phyloP scores from a whole-genome alignment of 1,284 basidiomycete species.

The Boletellus sp. region DNA sequence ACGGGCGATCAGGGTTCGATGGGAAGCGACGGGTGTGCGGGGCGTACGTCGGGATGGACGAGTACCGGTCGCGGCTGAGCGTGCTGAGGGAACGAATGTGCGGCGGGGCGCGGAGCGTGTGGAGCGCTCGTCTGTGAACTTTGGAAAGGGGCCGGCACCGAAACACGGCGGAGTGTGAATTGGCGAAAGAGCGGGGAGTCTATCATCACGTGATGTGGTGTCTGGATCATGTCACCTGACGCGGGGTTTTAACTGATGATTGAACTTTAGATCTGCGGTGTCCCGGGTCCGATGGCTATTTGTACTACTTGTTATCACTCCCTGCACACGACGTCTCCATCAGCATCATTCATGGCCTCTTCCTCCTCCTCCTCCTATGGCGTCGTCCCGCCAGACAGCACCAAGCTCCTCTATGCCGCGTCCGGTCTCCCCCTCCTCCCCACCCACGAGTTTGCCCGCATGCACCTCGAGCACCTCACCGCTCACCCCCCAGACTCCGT shows the following conservation, averaged over 20 bases:
- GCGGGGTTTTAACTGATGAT: conserved; percentile 20
- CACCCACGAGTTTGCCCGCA: conserved; percentile 51
- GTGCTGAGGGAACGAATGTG: conserved; percentile 60
- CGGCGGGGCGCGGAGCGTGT: conserved; percentile 14
- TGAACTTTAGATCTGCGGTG: conserved; percentile 22
- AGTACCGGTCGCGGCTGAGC: conserved; percentile 75
- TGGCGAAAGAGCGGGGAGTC: conserved; percentile 26
- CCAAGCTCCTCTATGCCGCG: conserved; percentile 31
- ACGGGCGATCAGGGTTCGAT: conserved; percentile 86
- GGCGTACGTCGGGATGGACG: conserved; percentile 90
- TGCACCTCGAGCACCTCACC: conserved; percentile 61
- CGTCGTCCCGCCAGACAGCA: conserved; percentile 38
- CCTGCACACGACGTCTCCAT: conserved; percentile 2
- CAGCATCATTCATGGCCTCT: conserved; percentile 10
- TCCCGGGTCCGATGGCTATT: conserved; percentile 20
- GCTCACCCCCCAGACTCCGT: conserved; percentile 71
- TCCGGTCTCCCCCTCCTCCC: conserved; percentile 40
- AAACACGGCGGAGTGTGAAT: conserved; percentile 14
- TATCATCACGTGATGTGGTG: conserved; percentile 18
- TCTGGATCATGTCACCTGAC: conserved; percentile 22
- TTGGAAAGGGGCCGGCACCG: conserved; percentile 20
- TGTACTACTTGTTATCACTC: conserved; percentile 25
- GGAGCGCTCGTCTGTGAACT: conserved; percentile 22
- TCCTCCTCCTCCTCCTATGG: conserved; percentile 28
- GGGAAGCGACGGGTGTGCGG: conserved; percentile 93